Evolutionary conservation across 2,329 filamentous ascomycete species (phyloP).

Genomic region (Penicillium sp.): DNA sequence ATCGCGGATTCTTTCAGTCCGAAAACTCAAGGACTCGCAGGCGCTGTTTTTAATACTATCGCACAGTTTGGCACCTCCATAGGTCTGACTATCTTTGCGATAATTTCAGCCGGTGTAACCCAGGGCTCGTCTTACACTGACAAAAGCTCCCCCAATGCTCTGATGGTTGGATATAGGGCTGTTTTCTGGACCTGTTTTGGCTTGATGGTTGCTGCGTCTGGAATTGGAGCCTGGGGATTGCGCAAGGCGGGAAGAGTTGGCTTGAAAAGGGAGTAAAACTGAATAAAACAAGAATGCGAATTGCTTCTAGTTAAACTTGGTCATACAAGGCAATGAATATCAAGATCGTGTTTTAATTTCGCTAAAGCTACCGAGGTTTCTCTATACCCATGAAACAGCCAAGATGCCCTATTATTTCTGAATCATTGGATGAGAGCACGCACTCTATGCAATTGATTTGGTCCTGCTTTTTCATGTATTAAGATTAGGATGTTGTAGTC

Average conservation of each 20-base stretch:
- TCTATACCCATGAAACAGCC: too few species aligned
- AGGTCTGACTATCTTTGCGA: constrained; percentile 56
- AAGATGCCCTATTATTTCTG: too few species aligned
- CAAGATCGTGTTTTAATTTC: too few species aligned
- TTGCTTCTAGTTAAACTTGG: too few species aligned
- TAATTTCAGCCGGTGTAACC: constrained; percentile 50
- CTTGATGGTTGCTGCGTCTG: constrained; percentile 44
- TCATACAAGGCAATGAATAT: too few species aligned
- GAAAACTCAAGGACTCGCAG: constrained; percentile 63
- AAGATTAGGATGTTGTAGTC: constrained; percentile 1
- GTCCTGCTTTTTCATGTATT: constrained; percentile 7
- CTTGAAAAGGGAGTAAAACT: constrained; percentile 45
- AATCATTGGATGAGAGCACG: too few species aligned
- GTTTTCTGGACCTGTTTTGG: constrained; percentile 60
- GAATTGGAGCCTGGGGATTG: constrained; percentile 49
- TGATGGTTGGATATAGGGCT: constrained; percentile 58
- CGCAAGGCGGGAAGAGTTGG: constrained; percentile 55
- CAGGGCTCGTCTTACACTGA: constrained; percentile 37
- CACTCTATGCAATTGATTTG: too few species aligned
- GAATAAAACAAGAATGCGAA: too few species aligned
- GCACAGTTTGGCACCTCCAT: constrained; percentile 61
- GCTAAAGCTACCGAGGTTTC: too few species aligned
- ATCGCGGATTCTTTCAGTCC: constrained; percentile 60
- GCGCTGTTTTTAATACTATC: constrained; percentile 65
- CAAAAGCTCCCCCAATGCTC: constrained; percentile 31